Conservation (phyloP, 768 basidiomycete species). For the Scleroderma bovista region DNA sequence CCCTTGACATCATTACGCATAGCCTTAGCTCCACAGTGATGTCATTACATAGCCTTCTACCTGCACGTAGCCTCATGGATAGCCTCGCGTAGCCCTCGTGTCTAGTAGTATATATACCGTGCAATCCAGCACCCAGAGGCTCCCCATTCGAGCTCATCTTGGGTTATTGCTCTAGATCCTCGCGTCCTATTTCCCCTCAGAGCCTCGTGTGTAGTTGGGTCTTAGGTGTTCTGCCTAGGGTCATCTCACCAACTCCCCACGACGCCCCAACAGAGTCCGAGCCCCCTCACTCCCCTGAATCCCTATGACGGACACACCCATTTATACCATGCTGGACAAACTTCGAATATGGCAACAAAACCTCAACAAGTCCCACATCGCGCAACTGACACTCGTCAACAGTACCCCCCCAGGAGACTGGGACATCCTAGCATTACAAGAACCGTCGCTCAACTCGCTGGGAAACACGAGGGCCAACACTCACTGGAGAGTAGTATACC, state of each 20-base stretch:
- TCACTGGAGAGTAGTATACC: conserved; percentile 18
- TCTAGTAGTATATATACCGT: too few relatives aligned
- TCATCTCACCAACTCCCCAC: too few relatives aligned
- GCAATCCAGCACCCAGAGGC: too few relatives aligned
- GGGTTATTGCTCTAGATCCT: not conserved
- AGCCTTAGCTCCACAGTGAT: too few relatives aligned
- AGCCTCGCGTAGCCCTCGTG: too few relatives aligned
- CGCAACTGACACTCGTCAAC: conserved; percentile 10
- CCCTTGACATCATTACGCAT: too few relatives aligned
- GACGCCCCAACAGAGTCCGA: not conserved
- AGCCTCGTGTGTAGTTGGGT: too few relatives aligned
- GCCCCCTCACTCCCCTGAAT: not conserved
- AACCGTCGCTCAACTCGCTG: conserved; percentile 29
- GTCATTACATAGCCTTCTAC: too few relatives aligned
- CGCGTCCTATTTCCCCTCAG: not conserved
- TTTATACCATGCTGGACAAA: not conserved
- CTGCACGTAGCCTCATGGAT: too few relatives aligned
- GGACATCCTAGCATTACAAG: conserved; percentile 35
- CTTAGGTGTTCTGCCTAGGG: too few relatives aligned
- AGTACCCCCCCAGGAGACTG: conserved; percentile 3
- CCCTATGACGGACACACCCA: not conserved
- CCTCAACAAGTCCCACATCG: conserved; percentile 16
- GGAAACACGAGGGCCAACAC: conserved; percentile 8
- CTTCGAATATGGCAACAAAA: conserved; percentile 27
- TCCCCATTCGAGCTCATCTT: too few relatives aligned